phyloP scores from a whole-genome alignment of 805 yeast species.

The Metschnikowia kunwiensis region DNA sequence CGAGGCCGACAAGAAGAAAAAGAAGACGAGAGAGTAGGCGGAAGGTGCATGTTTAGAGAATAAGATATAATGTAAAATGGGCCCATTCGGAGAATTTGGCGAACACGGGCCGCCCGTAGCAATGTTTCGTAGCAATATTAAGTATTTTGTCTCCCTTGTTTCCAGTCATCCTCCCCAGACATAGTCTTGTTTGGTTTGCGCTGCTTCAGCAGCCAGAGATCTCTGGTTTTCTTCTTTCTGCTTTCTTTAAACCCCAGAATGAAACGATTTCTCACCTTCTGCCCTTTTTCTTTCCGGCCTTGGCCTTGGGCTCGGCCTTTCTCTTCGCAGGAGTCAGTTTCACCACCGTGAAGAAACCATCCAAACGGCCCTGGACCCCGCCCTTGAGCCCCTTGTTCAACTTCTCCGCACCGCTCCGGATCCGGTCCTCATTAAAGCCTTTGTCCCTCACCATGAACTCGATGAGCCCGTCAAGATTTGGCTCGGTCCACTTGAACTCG shows the following conservation, averaged over 20 bases:
- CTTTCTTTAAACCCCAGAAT: too few species aligned
- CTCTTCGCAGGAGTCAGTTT: slow-evolving; percentile 34
- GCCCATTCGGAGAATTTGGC: too few species aligned
- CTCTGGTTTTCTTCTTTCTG: too few species aligned
- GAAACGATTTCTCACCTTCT: slow-evolving; percentile 12
- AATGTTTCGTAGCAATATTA: too few species aligned
- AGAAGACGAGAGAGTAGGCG: slow-evolving; percentile 24
- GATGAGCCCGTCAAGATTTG: slow-evolving; percentile 79
- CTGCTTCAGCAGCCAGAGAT: too few species aligned
- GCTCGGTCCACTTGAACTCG: slow-evolving; percentile 81
- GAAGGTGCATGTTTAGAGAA: too few species aligned
- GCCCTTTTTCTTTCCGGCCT: slow-evolving; percentile 33
- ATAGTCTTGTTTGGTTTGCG: too few species aligned
- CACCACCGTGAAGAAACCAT: slow-evolving; percentile 80
- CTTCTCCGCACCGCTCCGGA: slow-evolving; percentile 81
- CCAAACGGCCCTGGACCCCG: slow-evolving; percentile 88
- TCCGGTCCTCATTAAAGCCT: slow-evolving; percentile 91
- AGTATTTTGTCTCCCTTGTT: too few species aligned
- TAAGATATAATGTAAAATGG: too few species aligned
- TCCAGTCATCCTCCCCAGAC: too few species aligned
- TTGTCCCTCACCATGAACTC: slow-evolving; percentile 82
- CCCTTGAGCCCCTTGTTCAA: slow-evolving; percentile 78
- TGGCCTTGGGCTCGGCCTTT: slow-evolving; percentile 36
- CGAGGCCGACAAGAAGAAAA: slow-evolving; percentile 67
- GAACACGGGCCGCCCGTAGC: too few species aligned